Evolutionary conservation across 306 rosid species (phyloP), one percentile per base, ranked within the genome.

Genomic region (Quercus mongolica): DNA sequence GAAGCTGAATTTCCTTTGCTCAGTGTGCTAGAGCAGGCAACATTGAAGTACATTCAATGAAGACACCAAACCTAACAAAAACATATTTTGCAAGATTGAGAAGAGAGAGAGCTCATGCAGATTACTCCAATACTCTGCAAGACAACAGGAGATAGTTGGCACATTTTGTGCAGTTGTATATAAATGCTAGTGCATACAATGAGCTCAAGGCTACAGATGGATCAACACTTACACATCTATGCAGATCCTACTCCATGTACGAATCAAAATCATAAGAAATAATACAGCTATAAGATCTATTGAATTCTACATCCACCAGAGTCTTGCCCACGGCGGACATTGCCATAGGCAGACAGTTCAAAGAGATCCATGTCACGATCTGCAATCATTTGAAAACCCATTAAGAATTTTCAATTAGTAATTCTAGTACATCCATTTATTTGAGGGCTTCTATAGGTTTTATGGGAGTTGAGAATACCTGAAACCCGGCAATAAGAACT

Each of bases 331-430:
- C 71, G 93, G 61, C 84, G 93, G 6, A 91, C 94, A 74, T 85
- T 93, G 57, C 98, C 98, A 74, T 80, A 93, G 63, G 97, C 98
- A 19, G 97, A 93, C 65, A 93, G 80, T 83, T 96, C 99, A 56
- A 93, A 79, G 69, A 96, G 93, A 86, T 96, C 99, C 99, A 96
- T 91, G 71, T 93, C 97, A 65, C 97, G 88, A 78, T 85, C 98
- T 91, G 85, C 82, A 86, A 77, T 56, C 74, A 83, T 77, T 74
- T 71, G 65, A 52, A 5, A 70, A 79, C 41, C 59, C 73, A 74
- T 83, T 56, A 74, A 44, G 44, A 21, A 41, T 26, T 41, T 59
- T 79, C 72, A 80, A 33, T 70, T 65, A 76, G 74, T 44, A 52
- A 64, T 55, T 67, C 73, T 23, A 68, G 84, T 23, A 71, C 76